Evolutionary conservation across 768 basidiomycete species (phyloP).

Genomic region (Tubosaeta brunneosetosa): DNA sequence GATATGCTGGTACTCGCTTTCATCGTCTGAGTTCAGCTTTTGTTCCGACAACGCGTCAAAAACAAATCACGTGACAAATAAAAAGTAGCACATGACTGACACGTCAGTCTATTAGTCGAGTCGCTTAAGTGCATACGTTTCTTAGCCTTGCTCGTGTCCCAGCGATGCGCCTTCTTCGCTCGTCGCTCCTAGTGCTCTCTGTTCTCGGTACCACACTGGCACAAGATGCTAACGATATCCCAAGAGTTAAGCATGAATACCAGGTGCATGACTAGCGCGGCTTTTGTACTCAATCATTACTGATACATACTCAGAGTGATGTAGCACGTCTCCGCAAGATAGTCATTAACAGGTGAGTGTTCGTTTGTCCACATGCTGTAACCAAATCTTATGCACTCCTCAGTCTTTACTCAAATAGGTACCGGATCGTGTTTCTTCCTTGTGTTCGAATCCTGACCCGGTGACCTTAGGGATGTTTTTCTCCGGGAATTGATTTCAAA

Average conservation of each 20-base stretch:
- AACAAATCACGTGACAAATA: constrained; percentile 17
- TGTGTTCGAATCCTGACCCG: constrained; percentile 1
- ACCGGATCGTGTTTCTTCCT: constrained; percentile 10
- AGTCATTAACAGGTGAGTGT: constrained; percentile 76
- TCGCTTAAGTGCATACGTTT: not conserved
- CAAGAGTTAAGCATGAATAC: constrained; percentile 63
- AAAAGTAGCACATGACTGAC: constrained; percentile 38
- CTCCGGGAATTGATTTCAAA: constrained; percentile 90
- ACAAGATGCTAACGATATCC: constrained; percentile 39
- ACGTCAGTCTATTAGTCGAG: constrained; percentile 39
- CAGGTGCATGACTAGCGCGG: constrained; percentile 44
- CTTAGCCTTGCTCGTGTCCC: constrained; percentile 1
- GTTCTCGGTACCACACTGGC: constrained; percentile 45
- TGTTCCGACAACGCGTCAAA: not conserved
- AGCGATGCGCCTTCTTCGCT: constrained; percentile 55
- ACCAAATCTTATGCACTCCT: constrained; percentile 13
- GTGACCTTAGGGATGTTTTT: constrained; percentile 61
- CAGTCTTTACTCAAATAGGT: constrained; percentile 84
- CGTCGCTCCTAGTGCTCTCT: constrained; percentile 46
- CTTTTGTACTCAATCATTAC: not conserved
- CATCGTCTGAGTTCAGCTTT: too few relatives aligned
- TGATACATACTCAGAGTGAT: constrained; percentile 60
- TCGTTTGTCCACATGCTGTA: not conserved
- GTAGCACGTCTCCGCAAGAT: constrained; percentile 90
- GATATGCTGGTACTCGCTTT: too few relatives aligned